Evolutionary conservation across 2,329 filamentous ascomycete species (phyloP).

Genomic region (Dryadomyces sulphureus): DNA sequence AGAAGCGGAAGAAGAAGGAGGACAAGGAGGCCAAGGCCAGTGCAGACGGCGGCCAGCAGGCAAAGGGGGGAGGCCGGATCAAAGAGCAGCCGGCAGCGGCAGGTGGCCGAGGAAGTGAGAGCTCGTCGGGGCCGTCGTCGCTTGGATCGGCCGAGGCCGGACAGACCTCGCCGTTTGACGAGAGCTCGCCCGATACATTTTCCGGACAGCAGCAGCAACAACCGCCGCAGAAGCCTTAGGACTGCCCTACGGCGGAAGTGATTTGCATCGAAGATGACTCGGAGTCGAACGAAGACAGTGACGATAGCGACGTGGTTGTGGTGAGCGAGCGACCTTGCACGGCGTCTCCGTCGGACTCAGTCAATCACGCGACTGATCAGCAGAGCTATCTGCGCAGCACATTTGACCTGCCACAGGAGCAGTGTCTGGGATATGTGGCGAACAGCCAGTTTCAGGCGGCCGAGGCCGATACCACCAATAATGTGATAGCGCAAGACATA

Average conservation of each 20-base stretch:
- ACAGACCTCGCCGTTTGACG: conserved; percentile 6
- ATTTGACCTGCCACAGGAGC: neutral
- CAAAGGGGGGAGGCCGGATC: no score
- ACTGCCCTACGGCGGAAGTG: neutral
- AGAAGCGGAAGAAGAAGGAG: conserved; percentile 20
- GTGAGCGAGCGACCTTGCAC: neutral
- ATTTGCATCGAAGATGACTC: no score
- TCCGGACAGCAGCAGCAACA: neutral
- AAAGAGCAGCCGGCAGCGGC: no score
- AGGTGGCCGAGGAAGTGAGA: neutral
- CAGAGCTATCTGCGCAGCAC: neutral
- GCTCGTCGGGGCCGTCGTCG: neutral
- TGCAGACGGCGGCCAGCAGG: no score
- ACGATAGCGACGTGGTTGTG: neutral
- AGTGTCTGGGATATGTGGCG: conserved; percentile 1
- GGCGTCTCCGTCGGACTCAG: neutral
- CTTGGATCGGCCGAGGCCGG: conserved; percentile 2
- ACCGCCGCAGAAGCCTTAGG: neutral
- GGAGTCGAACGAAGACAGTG: neutral
- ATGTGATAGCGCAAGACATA: no score
- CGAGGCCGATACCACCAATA: no score
- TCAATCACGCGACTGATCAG: neutral
- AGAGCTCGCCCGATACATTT: conserved; percentile 3
- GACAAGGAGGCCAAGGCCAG: neutral
- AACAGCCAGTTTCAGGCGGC: neutral